phyloP scores from a whole-genome alignment of 2,329 filamentous ascomycete genomes.

The Colletotrichum zoysiae region DNA sequence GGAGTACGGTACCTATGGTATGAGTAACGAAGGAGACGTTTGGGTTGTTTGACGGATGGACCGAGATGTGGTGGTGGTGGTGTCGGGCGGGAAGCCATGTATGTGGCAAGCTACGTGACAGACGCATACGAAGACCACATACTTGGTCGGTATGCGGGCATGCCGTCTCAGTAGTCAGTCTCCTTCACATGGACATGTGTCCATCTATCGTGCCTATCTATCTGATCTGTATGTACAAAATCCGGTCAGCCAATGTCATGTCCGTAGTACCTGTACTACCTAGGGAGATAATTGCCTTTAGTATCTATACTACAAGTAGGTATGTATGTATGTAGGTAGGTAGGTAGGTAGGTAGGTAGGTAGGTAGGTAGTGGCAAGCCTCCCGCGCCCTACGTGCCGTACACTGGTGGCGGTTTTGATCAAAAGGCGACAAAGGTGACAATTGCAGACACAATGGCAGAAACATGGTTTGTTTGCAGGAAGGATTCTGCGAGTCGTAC shows the following conservation, averaged over 20 bases:
- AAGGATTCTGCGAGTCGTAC: slow-evolving; percentile 4
- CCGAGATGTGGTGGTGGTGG: neutral
- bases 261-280: too few relatives aligned
- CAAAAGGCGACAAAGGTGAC: slow-evolving; percentile 1
- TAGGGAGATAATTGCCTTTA: too few relatives aligned
- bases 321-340: too few relatives aligned
- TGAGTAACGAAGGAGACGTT: neutral
- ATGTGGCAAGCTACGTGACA: slow-evolving; percentile 26
- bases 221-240: too few relatives aligned
- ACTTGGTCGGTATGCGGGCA: neutral
- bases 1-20: too few relatives aligned
- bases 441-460: neutral
- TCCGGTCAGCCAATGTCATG: too few relatives aligned
- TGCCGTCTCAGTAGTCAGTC: neutral
- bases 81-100: neutral
- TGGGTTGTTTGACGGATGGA: neutral
- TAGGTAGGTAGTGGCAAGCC: neutral
- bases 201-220: too few relatives aligned
- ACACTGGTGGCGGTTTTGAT: slow-evolving; percentile 12
- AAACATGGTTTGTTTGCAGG: neutral
- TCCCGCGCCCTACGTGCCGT: slow-evolving; percentile 6
- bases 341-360: neutral
- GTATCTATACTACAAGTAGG: too few relatives aligned
- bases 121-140: neutral
- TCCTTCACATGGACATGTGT: neutral